A percentile compares a stretch with the other conserved stretches of the same genome.
Conservation (phyloP, 768 basidiomycete species). For the Suillus sp. region DNA sequence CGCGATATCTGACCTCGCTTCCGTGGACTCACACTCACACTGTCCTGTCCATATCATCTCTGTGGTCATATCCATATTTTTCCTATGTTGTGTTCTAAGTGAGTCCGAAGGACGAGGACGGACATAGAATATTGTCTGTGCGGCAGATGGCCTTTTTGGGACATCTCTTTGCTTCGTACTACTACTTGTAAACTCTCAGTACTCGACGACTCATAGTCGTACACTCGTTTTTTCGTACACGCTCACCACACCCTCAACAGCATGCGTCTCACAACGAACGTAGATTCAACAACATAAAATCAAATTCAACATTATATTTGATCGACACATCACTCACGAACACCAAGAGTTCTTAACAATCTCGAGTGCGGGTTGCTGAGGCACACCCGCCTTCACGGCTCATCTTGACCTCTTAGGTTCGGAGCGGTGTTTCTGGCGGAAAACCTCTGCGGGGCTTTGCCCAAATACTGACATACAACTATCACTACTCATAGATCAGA, state of each 20-base stretch:
- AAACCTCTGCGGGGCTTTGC: conserved; percentile 7
- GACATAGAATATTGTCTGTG: background rate
- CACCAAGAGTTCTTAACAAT: no score
- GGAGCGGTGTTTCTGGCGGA: background rate
- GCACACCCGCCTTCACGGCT: no score
- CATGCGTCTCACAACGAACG: no score
- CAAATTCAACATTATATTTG: no score
- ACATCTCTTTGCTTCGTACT: background rate
- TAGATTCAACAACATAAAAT: no score
- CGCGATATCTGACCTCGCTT: background rate
- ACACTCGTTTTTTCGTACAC: background rate
- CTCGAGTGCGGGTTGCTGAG: no score
- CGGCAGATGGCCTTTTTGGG: background rate
- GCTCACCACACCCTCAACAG: no score
- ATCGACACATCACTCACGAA: no score
- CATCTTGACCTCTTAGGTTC: background rate
- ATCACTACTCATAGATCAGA: no score
- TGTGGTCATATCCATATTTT: background rate
- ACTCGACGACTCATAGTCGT: background rate
- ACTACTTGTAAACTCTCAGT: background rate
- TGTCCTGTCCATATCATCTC: background rate
- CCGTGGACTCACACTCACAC: background rate
- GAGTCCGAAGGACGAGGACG: no score
- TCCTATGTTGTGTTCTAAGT: background rate
- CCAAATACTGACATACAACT: conserved; percentile 18